Percentiles rank a stretch among this genome's conserved stretches.
These are phyloP conservation scores for Podospora australis DNA, from an alignment of 495 filamentous ascomycete genomes.

Conservation along the genomic window DNA sequence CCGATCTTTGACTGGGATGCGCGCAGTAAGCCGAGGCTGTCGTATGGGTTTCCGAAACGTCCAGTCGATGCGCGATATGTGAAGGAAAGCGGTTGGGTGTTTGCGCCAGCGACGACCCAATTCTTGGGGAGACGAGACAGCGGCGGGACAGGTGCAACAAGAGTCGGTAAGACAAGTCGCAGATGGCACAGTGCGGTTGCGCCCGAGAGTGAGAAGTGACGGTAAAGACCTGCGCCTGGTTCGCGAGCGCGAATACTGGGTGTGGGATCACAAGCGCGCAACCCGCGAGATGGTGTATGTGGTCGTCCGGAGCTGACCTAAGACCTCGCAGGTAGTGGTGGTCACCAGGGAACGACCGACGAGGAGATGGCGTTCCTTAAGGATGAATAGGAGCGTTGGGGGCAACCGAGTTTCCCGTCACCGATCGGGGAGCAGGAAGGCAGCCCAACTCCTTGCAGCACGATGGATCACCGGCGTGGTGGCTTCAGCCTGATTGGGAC, in stretches of 20 bases:
- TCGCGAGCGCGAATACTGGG: constrained; percentile 5
- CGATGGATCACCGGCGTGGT: constrained; percentile 17
- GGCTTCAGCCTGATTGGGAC: constrained; percentile 16
- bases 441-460: constrained; percentile 6
- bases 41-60: background rate
- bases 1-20: constrained; percentile 3
- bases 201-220: background rate
- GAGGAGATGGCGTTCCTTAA: constrained; percentile 2
- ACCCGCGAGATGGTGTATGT: background rate
- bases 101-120: background rate
- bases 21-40: background rate
- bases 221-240: background rate
- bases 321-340: background rate
- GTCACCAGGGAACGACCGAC: background rate
- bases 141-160: background rate
- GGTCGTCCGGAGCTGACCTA: constrained; percentile 2
- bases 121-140: background rate
- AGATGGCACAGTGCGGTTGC: constrained; percentile 12
- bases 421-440: no score
- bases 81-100: background rate
- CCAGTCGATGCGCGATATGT: background rate
- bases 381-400: background rate
- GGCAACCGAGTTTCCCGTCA: constrained; percentile 1
- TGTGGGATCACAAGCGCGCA: constrained; percentile 1
- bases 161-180: background rate